Percentiles rank a stretch among this genome's conserved stretches.
These are phyloP conservation scores for Tulasnella sp. DNA, from an alignment of 768 basidiomycete species.

Conservation along the genomic window DNA sequence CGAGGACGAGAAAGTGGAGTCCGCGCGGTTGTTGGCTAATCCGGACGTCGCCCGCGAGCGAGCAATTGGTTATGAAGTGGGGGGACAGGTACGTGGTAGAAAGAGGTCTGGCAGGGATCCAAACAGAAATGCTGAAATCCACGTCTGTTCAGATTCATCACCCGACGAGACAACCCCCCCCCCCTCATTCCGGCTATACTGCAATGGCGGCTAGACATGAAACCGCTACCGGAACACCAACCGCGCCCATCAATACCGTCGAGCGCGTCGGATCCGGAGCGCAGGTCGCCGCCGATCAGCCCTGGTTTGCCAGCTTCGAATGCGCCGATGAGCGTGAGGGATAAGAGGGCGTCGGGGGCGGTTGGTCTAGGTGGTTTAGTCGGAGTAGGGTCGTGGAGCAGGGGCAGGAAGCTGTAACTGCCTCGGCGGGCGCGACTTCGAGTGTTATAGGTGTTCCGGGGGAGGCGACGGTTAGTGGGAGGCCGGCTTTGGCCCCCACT, in stretches of 20 bases:
- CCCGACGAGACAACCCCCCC: slow-evolving; percentile 67
- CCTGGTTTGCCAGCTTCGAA: too few species aligned
- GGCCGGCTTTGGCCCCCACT: too few species aligned
- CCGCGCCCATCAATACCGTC: too few species aligned
- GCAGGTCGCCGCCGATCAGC: too few species aligned
- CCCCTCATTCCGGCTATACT: slow-evolving; percentile 71
- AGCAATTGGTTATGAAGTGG: slow-evolving; percentile 71
- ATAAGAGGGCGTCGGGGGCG: slow-evolving; percentile 41
- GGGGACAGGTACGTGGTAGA: slow-evolving; percentile 31
- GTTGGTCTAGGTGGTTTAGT: slow-evolving; percentile 84
- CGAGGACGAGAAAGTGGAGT: background rate
- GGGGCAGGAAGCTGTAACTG: too few species aligned
- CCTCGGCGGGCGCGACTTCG: too few species aligned
- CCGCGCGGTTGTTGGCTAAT: slow-evolving; percentile 35
- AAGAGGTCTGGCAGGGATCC: too few species aligned
- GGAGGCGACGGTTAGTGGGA: too few species aligned
- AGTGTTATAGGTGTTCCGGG: slow-evolving; percentile 28
- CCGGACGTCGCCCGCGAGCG: slow-evolving; percentile 45
- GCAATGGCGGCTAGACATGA: slow-evolving; percentile 56
- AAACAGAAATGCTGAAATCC: too few species aligned
- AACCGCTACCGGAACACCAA: background rate
- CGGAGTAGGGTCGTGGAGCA: slow-evolving; percentile 40
- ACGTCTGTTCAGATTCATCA: slow-evolving; percentile 61
- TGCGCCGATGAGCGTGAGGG: background rate
- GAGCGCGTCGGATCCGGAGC: too few species aligned